Base-by-base conservation (phyloP, 1,139 yeast genomes). In the Yamadazyma songkhlaensis region DNA sequence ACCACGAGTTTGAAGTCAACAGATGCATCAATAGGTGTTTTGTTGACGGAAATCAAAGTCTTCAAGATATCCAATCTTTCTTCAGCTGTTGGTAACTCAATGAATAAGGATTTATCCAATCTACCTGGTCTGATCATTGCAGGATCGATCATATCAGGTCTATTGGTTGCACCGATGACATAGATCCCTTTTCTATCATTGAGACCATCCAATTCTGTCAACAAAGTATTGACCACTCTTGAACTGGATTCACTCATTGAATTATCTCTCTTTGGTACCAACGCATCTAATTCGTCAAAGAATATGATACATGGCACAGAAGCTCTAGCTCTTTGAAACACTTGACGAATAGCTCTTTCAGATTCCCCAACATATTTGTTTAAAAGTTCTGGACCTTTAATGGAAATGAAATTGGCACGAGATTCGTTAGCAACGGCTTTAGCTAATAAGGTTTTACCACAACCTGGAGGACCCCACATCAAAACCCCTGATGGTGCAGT, bases 391-490 rank as follows among this genome's bases (percentile, higher is more conserved):
- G 98, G 97, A 2, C 98, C 98, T 47, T 94, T 84, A 29, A 92
- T 89, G 8, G 96, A 86, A 31, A 92, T 92, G 60, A 92, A 92
- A 57, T 92, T 92, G 7, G 97, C 97, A 39, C 95, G 77, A 1
- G 96, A 87, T 61, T 92, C 97, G 57, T 92, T 90, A 10, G 98
- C 98, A 9, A 92, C 97, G 0, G 97, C 98, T 55, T 92, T 92
- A 1, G 97, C 98, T 35, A 92, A 68, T 39, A 92, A 69, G 0
- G 98, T 92, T 57, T 92, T 92, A 73, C 98, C 98, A 67, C 97
- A 92, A 15, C 98, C 98, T 2, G 98, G 98, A 2, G 98, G 99
- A 0, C 99, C 99, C 98, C 98, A 92, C 72, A 92, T 75, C 14
- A 92, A 66, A 0, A 92, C 98, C 38, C 99, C 99, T 0, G 97